Conservation (phyloP, 768 basidiomycete genomes). For the Lactarius quietus region DNA sequence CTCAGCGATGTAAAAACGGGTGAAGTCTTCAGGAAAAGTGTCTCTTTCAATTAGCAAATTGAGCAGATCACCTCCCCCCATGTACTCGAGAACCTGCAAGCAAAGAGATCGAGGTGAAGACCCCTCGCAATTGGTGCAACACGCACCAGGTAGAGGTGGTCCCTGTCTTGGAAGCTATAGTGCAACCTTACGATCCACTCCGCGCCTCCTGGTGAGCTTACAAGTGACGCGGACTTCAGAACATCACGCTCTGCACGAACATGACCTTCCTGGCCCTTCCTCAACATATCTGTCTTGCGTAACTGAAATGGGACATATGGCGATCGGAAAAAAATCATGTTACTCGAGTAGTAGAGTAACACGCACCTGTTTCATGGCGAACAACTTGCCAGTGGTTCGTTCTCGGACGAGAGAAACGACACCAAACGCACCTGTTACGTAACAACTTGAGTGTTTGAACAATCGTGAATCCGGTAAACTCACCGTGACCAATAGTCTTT, state of each 20-base stretch:
- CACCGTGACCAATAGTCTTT: conserved; percentile 94
- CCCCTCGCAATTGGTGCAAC: conserved; percentile 20
- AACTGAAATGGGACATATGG: conserved; percentile 43
- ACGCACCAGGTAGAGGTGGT: conserved; percentile 89
- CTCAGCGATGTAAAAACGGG: conserved; percentile 93
- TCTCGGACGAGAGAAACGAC: conserved; percentile 93
- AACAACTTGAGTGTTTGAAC: conserved; percentile 23
- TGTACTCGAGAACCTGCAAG: conserved; percentile 82
- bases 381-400: conserved; percentile 71
- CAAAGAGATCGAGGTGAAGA: conserved; percentile 48
- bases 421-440: conserved; percentile 79
- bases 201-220: conserved; percentile 66
- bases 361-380: conserved; percentile 92
- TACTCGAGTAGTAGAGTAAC: conserved; percentile 25
- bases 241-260: conserved; percentile 94
- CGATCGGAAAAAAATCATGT: conserved; percentile 24
- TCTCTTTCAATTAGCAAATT: conserved; percentile 93
- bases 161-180: conserved; percentile 94
- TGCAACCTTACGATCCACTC: conserved; percentile 94
- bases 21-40: conserved; percentile 86
- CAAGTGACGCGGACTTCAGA: conserved; percentile 83
- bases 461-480: conserved; percentile 27
- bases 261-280: conserved; percentile 96
- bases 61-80: conserved; percentile 95
- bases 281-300: conserved; percentile 88